Evolutionary conservation across 768 basidiomycete species (phyloP).

Genomic region (Russula olivacea): DNA sequence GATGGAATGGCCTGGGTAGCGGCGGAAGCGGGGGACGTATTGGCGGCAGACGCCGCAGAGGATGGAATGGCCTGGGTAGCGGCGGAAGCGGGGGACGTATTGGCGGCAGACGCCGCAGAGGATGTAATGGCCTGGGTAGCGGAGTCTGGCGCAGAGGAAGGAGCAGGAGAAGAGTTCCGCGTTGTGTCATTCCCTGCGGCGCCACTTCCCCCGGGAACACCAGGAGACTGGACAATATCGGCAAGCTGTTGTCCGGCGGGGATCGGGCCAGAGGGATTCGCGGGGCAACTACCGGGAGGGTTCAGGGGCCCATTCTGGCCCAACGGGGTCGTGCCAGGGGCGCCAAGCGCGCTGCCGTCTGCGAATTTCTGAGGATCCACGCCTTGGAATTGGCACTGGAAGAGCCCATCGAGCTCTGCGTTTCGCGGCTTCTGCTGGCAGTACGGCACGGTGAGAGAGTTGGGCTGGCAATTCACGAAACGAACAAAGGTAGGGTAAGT

Average conservation of each 20-base stretch:
- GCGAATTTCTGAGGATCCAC: slow-evolving; percentile 42
- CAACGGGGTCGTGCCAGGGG: slow-evolving; percentile 48
- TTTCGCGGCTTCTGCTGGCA: slow-evolving; percentile 51
- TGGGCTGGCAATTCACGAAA: slow-evolving; percentile 33
- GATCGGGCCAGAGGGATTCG: slow-evolving; percentile 43
- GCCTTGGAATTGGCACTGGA: slow-evolving; percentile 54
- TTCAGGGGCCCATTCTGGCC: slow-evolving; percentile 36
- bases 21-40: too few species aligned
- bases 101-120: slow-evolving; percentile 1
- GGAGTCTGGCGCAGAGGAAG: not conserved
- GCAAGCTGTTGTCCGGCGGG: slow-evolving; percentile 44
- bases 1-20: too few species aligned
- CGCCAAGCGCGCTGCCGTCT: slow-evolving; percentile 40
- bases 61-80: too few species aligned
- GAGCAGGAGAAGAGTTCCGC: slow-evolving; percentile 17
- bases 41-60: too few species aligned
- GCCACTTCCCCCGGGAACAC: slow-evolving; percentile 24
- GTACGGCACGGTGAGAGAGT: slow-evolving; percentile 42
- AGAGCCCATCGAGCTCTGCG: slow-evolving; percentile 47
- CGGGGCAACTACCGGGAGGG: slow-evolving; percentile 50
- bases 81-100: too few species aligned
- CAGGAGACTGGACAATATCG: slow-evolving; percentile 35
- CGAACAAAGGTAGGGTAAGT: not conserved
- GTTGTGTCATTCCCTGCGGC: not conserved
- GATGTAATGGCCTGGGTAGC: not conserved